These are phyloP conservation scores for Brassica incana DNA, from an alignment of 345 rosid species.

Conservation along the genomic window DNA sequence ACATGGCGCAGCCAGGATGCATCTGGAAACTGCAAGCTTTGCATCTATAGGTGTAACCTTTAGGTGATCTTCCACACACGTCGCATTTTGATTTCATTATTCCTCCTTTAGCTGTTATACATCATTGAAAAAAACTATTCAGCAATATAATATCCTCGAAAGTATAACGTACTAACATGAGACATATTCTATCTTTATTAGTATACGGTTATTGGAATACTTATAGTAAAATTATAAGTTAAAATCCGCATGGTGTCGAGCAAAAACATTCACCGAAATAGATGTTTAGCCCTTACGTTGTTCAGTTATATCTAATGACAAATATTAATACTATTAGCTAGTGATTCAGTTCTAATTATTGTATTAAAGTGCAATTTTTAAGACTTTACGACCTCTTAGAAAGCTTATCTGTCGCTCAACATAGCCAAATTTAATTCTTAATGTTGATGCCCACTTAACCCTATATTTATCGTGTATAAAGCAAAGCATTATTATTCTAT, in stretches of 20 bases:
- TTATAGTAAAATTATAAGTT: not conserved
- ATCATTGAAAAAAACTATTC: not conserved
- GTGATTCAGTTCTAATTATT: not conserved
- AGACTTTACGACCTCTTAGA: not conserved
- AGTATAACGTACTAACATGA: not conserved
- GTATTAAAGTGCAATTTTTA: not conserved
- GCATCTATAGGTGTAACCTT: slow-evolving; percentile 75
- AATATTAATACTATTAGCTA: not conserved
- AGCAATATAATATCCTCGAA: not conserved
- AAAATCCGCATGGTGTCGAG: not conserved
- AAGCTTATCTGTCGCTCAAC: not conserved
- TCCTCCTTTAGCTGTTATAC: slow-evolving; percentile 56
- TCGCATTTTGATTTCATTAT: slow-evolving; percentile 71
- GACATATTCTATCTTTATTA: not conserved
- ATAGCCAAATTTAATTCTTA: not conserved
- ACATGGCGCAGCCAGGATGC: slow-evolving; percentile 88
- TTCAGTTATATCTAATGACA: not conserved
- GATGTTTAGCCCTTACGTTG: not conserved
- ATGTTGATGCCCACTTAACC: slow-evolving; percentile 11
- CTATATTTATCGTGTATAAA: not conserved
- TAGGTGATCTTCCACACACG: slow-evolving; percentile 59
- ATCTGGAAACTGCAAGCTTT: slow-evolving; percentile 65
- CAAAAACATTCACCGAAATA: not conserved
- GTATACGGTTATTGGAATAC: not conserved
- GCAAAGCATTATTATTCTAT: slow-evolving; percentile 1